Conservation (phyloP, 169 alveolate species). For the Cryptosporidium ryanae region DNA sequence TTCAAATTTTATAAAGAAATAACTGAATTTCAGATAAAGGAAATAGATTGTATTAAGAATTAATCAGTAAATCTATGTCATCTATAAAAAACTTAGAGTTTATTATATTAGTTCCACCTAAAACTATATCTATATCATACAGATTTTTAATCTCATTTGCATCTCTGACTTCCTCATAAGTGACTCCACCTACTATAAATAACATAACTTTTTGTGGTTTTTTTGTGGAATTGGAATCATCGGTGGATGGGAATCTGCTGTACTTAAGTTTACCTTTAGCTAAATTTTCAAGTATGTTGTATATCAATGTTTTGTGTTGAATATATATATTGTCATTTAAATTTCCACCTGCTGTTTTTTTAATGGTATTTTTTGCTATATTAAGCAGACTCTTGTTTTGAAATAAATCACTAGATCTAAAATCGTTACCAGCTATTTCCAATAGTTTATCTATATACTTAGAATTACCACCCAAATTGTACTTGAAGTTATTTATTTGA, state of each 20-base stretch:
- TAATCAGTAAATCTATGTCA: constrained; percentile 75
- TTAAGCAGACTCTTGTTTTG: constrained; percentile 85
- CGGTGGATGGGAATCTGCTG: constrained; percentile 84
- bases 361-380: constrained; percentile 84
- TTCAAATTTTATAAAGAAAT: not conserved
- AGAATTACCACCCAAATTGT: constrained; percentile 78
- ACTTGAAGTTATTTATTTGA: constrained; percentile 83
- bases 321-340: constrained; percentile 89
- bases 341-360: constrained; percentile 77
- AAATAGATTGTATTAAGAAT: constrained; percentile 7
- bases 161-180: constrained; percentile 94
- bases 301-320: constrained; percentile 89
- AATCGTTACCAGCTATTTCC: constrained; percentile 87
- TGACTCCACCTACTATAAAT: constrained; percentile 93
- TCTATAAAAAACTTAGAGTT: constrained; percentile 82
- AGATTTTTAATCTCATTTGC: constrained; percentile 83
- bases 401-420: constrained; percentile 87
- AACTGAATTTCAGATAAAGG: not conserved
- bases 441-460: constrained; percentile 84
- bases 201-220: constrained; percentile 84
- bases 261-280: constrained; percentile 86
- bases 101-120: constrained; percentile 89
- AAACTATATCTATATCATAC: constrained; percentile 80
- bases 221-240: constrained; percentile 78
- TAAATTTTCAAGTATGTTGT: constrained; percentile 84